These are phyloP conservation scores for Tetratostichococcus sp. DNA, from an alignment of 139 green algal genomes.

Conservation along the genomic window DNA sequence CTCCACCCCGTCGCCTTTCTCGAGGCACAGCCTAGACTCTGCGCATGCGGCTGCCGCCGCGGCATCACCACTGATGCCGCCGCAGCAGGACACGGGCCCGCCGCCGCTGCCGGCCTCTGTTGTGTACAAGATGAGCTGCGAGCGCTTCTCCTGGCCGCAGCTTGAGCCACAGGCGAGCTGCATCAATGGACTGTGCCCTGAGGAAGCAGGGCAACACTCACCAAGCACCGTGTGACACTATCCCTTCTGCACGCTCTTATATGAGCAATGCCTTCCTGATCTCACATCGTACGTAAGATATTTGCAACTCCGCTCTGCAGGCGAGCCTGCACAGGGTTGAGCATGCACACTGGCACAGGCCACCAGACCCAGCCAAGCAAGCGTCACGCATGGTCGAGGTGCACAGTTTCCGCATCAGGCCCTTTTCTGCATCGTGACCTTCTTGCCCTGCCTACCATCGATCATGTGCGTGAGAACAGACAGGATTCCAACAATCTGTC, in stretches of 20 bases:
- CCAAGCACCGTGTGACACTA: too few relatives aligned
- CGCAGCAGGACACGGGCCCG: conserved; percentile 2
- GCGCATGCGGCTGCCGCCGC: background rate
- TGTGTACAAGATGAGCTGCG: conserved; percentile 51
- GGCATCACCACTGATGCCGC: background rate
- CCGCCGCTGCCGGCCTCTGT: conserved; percentile 37
- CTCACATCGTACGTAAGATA: too few relatives aligned
- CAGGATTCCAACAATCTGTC: too few relatives aligned
- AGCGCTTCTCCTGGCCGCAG: conserved; percentile 69
- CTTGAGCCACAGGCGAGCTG: conserved; percentile 53
- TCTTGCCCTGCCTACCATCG: too few relatives aligned
- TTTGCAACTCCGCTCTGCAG: background rate
- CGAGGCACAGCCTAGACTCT: background rate
- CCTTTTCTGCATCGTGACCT: too few relatives aligned
- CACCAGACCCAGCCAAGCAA: conserved; percentile 30
- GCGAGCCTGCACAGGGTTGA: background rate
- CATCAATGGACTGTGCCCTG: too few relatives aligned
- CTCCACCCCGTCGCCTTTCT: background rate
- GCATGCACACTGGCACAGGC: background rate
- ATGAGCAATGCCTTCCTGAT: too few relatives aligned
- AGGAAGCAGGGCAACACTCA: too few relatives aligned
- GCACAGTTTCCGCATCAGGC: background rate
- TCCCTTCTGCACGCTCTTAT: too few relatives aligned
- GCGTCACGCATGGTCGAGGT: background rate
- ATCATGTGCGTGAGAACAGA: too few relatives aligned